These are phyloP conservation scores for Uromyces viciae-fabae DNA, from an alignment of 1,284 basidiomycete species.

Conservation along the genomic window DNA sequence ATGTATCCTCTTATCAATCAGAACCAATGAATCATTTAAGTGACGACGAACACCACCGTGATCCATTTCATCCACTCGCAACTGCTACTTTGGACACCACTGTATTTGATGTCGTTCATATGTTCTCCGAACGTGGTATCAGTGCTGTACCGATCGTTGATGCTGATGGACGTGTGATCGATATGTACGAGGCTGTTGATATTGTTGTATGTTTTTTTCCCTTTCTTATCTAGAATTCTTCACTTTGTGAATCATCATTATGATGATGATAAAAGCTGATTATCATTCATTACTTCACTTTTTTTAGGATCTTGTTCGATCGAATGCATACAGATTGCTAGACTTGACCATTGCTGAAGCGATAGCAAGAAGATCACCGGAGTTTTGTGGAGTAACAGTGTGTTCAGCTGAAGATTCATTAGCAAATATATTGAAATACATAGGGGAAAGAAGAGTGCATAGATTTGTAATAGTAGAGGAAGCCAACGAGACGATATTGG, in stretches of 20 bases:
- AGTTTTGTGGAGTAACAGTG: slow-evolving; percentile 93
- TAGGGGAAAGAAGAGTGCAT: slow-evolving; percentile 89
- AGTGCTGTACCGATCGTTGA: slow-evolving; percentile 96
- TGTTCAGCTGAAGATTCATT: slow-evolving; percentile 90
- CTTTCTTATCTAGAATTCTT: not conserved
- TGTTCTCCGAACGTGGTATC: slow-evolving; percentile 93
- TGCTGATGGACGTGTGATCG: slow-evolving; percentile 85
- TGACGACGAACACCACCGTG: slow-evolving; percentile 28
- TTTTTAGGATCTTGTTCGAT: slow-evolving; percentile 62
- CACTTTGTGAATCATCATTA: not conserved
- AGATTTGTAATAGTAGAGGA: slow-evolving; percentile 85
- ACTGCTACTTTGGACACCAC: slow-evolving; percentile 87
- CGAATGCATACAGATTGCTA: slow-evolving; percentile 87
- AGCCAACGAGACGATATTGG: slow-evolving; percentile 51
- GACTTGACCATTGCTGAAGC: slow-evolving; percentile 94
- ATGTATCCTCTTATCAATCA: slow-evolving; percentile 61
- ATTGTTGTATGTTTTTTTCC: slow-evolving; percentile 73
- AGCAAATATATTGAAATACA: slow-evolving; percentile 83
- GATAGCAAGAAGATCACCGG: slow-evolving; percentile 79
- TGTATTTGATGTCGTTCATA: slow-evolving; percentile 97
- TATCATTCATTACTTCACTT: too few species aligned
- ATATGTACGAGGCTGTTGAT: slow-evolving; percentile 98
- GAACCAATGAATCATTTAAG: slow-evolving; percentile 27
- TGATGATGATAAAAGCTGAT: not conserved
- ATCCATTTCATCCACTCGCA: slow-evolving; percentile 78